A percentile compares a stretch with the other conserved stretches of the same genome.
Conservation (phyloP, 345 rosid species). For the Eucalyptus polybractea region DNA sequence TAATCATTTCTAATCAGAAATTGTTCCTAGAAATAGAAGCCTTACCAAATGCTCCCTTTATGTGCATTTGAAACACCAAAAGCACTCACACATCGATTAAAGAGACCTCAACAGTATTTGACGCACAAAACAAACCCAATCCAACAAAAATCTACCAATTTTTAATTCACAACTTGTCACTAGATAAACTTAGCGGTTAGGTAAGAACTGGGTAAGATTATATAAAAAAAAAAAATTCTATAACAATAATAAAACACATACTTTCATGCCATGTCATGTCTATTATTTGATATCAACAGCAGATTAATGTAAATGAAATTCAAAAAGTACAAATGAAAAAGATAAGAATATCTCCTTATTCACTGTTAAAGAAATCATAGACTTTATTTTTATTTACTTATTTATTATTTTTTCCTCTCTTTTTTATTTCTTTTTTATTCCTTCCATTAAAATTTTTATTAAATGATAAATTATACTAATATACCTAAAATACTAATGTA, state of each 20-base stretch:
- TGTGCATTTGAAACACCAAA: background rate
- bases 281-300: too few relatives aligned
- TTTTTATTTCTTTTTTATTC: background rate
- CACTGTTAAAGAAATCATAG: background rate
- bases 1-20: fast-evolving
- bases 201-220: too few relatives aligned
- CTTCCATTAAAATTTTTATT: background rate
- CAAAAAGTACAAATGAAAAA: background rate
- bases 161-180: background rate
- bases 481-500: background rate
- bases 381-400: background rate
- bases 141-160: background rate
- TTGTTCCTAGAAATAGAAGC: too few relatives aligned
- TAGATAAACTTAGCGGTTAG: background rate
- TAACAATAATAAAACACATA: background rate
- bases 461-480: background rate
- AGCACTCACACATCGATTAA: background rate
- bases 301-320: too few relatives aligned
- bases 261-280: background rate
- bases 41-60: too few relatives aligned
- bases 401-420: background rate
- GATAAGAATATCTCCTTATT: background rate
- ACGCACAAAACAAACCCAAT: background rate
- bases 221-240: too few relatives aligned
- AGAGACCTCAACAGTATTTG: background rate